A percentile compares a stretch with the other conserved stretches of the same genome.
Conservation (phyloP, 768 basidiomycete genomes). For the Russula ochroleuca region DNA sequence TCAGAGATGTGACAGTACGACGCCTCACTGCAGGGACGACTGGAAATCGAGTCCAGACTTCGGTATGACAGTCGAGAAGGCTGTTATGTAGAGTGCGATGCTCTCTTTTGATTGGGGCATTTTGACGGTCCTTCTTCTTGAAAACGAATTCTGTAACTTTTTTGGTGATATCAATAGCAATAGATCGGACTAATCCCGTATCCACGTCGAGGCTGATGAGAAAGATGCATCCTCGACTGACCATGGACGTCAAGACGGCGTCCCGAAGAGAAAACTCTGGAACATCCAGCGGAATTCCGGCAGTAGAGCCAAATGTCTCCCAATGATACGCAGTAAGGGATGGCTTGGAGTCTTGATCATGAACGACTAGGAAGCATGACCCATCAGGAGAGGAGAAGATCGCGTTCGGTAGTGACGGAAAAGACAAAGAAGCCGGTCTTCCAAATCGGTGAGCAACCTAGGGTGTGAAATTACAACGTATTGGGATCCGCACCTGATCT, state of each 20-base stretch:
- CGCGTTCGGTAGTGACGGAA: conserved; percentile 36
- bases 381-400: conserved; percentile 52
- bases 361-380: conserved; percentile 44
- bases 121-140: conserved; percentile 39
- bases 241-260: conserved; percentile 44
- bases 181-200: conserved; percentile 38
- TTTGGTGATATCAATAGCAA: conserved; percentile 50
- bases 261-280: conserved; percentile 29
- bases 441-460: not conserved
- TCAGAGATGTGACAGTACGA: conserved; percentile 14
- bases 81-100: conserved; percentile 40
- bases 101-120: conserved; percentile 19
- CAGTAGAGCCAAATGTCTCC: conserved; percentile 50
- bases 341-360: conserved; percentile 14
- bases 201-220: conserved; percentile 40
- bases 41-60: conserved; percentile 20
- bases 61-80: conserved; percentile 17
- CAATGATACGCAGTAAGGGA: conserved; percentile 48
- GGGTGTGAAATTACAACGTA: not conserved
- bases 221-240: conserved; percentile 41
- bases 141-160: conserved; percentile 56
- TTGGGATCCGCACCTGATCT: conserved; percentile 43
- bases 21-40: conserved; percentile 21
- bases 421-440: conserved; percentile 45
- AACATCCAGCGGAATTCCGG: conserved; percentile 41